Base-by-base conservation (phyloP, 2,329 filamentous ascomycete species). In the Neofusicoccum cordaticola region DNA sequence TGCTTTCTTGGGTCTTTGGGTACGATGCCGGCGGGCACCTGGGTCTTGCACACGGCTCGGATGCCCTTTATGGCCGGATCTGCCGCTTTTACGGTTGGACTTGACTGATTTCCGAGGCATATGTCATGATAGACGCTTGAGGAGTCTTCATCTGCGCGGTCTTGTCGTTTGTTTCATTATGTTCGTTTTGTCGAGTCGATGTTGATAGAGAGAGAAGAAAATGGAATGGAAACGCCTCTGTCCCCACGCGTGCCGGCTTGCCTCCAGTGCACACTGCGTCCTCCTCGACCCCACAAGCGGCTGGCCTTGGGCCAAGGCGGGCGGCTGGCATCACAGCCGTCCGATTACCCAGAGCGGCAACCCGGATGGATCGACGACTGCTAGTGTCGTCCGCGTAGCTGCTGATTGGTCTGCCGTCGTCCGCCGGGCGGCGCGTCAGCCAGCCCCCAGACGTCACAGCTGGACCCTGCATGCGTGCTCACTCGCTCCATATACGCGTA, bases 151-250 rank as follows among this genome's bases (percentile, higher is more conserved):
- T 11, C 3, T 39, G 8, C 37, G 15, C 6, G 6, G 8, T 27
- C 5, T 37, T 17, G 22, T 52, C n/a, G 4, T 37, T 5, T 52
- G 34, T 52, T 37, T 17, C 34, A 7, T 52, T 15, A 31, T 52
- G 31, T 37, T 35, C 15, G 22, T 34, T 44, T 44, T 31, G 50
- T 37, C 34, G 15, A 9, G 50, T 37, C 34, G 15, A 9, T 37
- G 50, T 52, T 19, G 34, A 52, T 52, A 52, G 31, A 52, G 50
- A 52, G 17, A 52, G 50, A 52, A 52, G 50, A 52, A 52, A 52
- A 52, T 37, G 31, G 50, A 52, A 31, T 37, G 50, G 22, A 52
- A 37, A 50, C 31, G 50, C 34, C 50, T 52, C 50, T 52, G 31
- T 35, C n/a, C 27, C 13, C 15, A 52, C n/a, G 22, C 37, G 37